phyloP scores from a whole-genome alignment of 345 rosid species.

The Acer saccharum region DNA sequence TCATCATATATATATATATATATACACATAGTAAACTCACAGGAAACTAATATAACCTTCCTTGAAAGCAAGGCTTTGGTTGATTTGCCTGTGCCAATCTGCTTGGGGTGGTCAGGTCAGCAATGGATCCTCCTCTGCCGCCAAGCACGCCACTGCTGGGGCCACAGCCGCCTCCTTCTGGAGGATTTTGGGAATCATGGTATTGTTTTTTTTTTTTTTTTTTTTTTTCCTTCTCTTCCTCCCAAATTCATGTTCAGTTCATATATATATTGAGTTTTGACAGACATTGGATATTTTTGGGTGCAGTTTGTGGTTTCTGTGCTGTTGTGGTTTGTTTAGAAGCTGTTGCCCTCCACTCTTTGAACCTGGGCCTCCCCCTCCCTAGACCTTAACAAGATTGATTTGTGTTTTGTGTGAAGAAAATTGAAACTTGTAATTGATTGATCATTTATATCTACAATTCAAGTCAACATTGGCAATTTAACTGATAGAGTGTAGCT shows the following conservation, averaged over 20 bases:
- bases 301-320: constrained; percentile 53
- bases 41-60: neutral
- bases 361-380: constrained; percentile 51
- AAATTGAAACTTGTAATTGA: neutral
- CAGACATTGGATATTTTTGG: constrained; percentile 7
- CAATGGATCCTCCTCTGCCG: constrained; percentile 47
- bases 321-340: constrained; percentile 56
- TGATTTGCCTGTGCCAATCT: neutral
- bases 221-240: neutral
- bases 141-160: constrained; percentile 41
- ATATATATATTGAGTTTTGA: neutral
- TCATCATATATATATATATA: neutral
- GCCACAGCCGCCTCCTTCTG: constrained; percentile 29
- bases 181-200: constrained; percentile 41
- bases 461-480: no score
- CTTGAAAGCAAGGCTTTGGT: neutral
- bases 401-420: neutral
- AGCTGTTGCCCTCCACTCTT: constrained; percentile 66
- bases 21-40: neutral
- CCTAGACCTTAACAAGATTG: constrained; percentile 12
- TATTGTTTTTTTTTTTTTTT: neutral
- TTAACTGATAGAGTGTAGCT: no score
- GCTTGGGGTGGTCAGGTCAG: neutral
- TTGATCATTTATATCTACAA: neutral
- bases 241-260: neutral